These are phyloP conservation scores for Zalaria sp. DNA, from an alignment of 2,329 filamentous ascomycete genomes.

Conservation along the genomic window DNA sequence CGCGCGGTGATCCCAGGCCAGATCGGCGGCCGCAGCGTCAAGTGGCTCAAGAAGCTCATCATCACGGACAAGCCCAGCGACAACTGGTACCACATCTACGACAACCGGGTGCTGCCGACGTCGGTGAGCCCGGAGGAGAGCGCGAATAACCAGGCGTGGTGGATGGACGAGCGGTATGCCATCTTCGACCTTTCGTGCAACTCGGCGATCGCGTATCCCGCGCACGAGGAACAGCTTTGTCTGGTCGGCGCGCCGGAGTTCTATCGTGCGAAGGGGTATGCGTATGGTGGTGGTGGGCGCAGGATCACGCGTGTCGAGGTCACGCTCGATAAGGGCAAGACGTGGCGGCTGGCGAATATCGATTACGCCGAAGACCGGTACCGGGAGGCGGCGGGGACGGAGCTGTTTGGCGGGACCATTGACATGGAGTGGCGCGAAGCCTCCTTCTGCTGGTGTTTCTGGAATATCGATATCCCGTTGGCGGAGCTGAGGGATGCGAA, in stretches of 20 bases:
- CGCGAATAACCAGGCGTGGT: constrained; percentile 58
- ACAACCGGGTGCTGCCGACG: constrained; percentile 80
- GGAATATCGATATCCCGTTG: constrained; percentile 57
- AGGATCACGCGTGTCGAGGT: constrained; percentile 71
- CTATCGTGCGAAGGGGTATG: constrained; percentile 66
- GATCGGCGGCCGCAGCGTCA: constrained; percentile 83
- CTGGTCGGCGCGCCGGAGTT: constrained; percentile 30
- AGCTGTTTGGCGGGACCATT: constrained; percentile 60
- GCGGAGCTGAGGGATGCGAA: constrained; percentile 47
- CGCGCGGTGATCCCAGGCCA: constrained; percentile 77
- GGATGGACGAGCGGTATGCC: constrained; percentile 80
- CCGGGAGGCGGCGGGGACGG: constrained; percentile 46
- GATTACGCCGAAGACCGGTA: constrained; percentile 80
- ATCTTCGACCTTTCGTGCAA: constrained; percentile 89
- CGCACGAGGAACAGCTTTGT: constrained; percentile 56
- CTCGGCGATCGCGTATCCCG: constrained; percentile 65
- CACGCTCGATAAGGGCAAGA: constrained; percentile 67
- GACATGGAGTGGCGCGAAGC: constrained; percentile 73
- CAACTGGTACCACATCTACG: constrained; percentile 93
- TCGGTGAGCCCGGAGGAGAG: constrained; percentile 73
- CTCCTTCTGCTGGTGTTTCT: constrained; percentile 88
- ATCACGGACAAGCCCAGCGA: constrained; percentile 67
- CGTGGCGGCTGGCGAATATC: constrained; percentile 65
- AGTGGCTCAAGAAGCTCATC: constrained; percentile 76
- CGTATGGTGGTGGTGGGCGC: constrained; percentile 77